Conservation (phyloP, 2,329 filamentous ascomycete species). For the Penicillium hordei region DNA sequence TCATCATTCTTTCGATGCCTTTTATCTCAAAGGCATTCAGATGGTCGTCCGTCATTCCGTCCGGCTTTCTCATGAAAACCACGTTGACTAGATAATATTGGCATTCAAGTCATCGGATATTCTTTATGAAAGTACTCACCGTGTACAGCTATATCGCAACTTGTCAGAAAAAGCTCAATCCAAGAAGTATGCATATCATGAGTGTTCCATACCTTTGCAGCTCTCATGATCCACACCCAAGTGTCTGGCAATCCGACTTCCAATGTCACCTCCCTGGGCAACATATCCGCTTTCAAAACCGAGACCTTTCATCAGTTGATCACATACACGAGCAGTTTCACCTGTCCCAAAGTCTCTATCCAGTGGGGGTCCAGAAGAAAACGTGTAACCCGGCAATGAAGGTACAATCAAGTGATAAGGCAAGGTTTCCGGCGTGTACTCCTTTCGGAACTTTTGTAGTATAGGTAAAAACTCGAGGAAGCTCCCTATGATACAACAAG, state of each 20-base stretch:
- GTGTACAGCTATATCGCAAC: slow-evolving; percentile 25
- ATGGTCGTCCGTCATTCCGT: slow-evolving; percentile 23
- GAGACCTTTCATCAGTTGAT: slow-evolving; percentile 32
- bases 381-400: slow-evolving; percentile 32
- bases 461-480: slow-evolving; percentile 37
- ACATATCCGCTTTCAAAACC: slow-evolving; percentile 34
- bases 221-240: slow-evolving; percentile 29
- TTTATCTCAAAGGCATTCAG: slow-evolving; percentile 29
- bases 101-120: not conserved
- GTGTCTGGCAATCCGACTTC: slow-evolving; percentile 25
- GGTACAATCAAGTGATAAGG: slow-evolving; percentile 36
- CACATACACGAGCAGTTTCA: slow-evolving; percentile 30
- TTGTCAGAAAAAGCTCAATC: not conserved
- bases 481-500: slow-evolving; percentile 24
- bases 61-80: slow-evolving; percentile 25
- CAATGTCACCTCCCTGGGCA: slow-evolving; percentile 36
- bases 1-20: slow-evolving; percentile 26
- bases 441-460: slow-evolving; percentile 27
- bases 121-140: slow-evolving; percentile 17
- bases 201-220: slow-evolving; percentile 30
- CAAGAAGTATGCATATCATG: not conserved
- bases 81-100: slow-evolving; percentile 30
- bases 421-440: slow-evolving; percentile 28
- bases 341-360: slow-evolving; percentile 25
- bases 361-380: slow-evolving; percentile 33